These are phyloP conservation scores for Clitopilus passeckerianus DNA, from an alignment of 768 basidiomycete genomes.

Conservation along the genomic window DNA sequence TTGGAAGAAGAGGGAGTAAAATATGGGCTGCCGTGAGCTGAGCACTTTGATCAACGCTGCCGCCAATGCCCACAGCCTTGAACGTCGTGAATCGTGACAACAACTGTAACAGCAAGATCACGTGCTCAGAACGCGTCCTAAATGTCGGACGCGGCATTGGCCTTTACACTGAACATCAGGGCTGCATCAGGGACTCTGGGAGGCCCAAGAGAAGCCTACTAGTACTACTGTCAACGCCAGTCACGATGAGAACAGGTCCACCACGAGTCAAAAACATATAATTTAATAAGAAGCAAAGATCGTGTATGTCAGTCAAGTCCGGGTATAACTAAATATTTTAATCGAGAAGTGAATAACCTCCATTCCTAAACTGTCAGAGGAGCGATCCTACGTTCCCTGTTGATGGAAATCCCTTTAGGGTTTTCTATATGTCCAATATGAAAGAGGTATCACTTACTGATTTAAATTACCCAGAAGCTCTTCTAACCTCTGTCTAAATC, in stretches of 20 bases:
- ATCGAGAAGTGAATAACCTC: constrained; percentile 6
- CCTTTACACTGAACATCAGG: too few species aligned
- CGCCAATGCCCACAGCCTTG: not conserved
- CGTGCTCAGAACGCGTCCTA: not conserved
- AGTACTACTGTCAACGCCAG: too few species aligned
- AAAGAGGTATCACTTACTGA: constrained; percentile 16
- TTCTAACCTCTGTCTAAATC: constrained; percentile 38
- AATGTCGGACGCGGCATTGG: not conserved
- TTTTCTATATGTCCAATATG: too few species aligned
- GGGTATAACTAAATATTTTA: not conserved
- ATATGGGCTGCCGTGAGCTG: not conserved
- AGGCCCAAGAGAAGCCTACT: too few species aligned
- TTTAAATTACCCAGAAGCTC: constrained; percentile 39
- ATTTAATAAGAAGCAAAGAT: not conserved
- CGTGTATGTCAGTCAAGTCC: not conserved
- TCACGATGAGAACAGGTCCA: too few species aligned
- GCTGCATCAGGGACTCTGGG: too few species aligned
- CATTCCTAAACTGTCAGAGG: too few species aligned
- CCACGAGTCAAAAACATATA: too few species aligned
- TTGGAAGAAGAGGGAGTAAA: not conserved
- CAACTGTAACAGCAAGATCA: not conserved
- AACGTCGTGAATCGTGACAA: not conserved
- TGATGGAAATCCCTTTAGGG: not conserved
- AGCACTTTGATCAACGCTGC: not conserved
- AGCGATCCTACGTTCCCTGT: constrained; percentile 12